Percentiles rank a stretch among this genome's conserved stretches.
Evolutionary conservation across 129 eudicot genomes (phyloP).

Genomic region (Flaveria ramosissima): DNA sequence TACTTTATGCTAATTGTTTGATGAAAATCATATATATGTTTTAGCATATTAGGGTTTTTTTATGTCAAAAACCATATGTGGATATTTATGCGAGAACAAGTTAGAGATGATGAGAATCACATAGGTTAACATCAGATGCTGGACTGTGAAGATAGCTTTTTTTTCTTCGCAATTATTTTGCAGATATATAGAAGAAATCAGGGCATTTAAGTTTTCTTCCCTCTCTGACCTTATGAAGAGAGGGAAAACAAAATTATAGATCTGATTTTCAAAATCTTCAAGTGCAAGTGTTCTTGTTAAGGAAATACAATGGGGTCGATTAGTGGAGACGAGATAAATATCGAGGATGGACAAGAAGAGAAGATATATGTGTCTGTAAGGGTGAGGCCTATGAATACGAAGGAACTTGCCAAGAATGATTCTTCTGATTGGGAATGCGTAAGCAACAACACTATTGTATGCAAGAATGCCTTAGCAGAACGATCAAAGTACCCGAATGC

Average conservation of each 20-base stretch:
- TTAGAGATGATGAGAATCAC: slow-evolving; percentile 2
- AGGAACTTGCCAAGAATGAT: slow-evolving; percentile 59
- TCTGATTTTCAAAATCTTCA: slow-evolving; percentile 33
- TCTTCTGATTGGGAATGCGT: slow-evolving; percentile 83
- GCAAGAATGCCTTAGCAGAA: slow-evolving; percentile 54
- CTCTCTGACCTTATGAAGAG: slow-evolving; percentile 36
- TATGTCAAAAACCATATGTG: not conserved
- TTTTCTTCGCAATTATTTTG: not conserved
- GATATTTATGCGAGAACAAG: slow-evolving; percentile 1
- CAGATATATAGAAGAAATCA: slow-evolving; percentile 21
- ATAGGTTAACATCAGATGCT: slow-evolving; percentile 21
- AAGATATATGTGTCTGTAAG: slow-evolving; percentile 84
- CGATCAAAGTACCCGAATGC: slow-evolving; percentile 67
- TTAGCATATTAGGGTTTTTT: not conserved
- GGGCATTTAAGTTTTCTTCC: slow-evolving; percentile 26
- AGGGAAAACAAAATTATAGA: slow-evolving; percentile 27
- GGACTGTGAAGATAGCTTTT: slow-evolving; percentile 1
- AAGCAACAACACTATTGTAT: slow-evolving; percentile 60
- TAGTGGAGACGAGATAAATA: slow-evolving; percentile 44
- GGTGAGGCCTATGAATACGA: slow-evolving; percentile 82
- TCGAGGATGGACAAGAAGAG: slow-evolving; percentile 55
- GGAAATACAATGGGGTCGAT: slow-evolving; percentile 49
- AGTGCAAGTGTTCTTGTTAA: slow-evolving; percentile 39
- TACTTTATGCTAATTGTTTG: not conserved
- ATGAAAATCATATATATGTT: not conserved